Base-by-base conservation (phyloP, 2,329 filamentous ascomycete genomes). In the Colletotrichum shisoi region DNA sequence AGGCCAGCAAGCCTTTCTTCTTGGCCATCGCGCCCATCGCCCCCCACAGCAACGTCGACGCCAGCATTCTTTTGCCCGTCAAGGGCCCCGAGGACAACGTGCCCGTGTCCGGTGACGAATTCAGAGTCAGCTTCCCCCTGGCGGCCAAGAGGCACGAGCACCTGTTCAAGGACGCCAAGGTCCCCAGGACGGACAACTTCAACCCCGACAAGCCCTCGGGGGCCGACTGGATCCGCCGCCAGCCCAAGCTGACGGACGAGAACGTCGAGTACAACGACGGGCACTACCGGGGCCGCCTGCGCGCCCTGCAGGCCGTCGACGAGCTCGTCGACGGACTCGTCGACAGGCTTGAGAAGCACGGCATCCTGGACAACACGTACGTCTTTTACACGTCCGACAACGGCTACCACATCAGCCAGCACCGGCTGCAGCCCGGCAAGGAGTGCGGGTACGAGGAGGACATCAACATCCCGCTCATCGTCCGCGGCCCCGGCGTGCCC, bases 141-240 rank as follows among this genome's bases (percentile, higher is more conserved):
- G 69, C 74, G 0, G 83, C 87, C 0, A 78, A 84, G 57, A 79
- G 88, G 21, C 88, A 92, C 71, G 79, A 82, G 34, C 76, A 87
- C 71, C 79, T 91, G 0, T 92, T 92, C 72, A 71, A 80, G 7
- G 81, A 85, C 66, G 83, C 80, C 4, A 83, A 80, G 37, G 83
- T 91, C 0, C 89, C 90, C 0, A 79, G 89, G n/a, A 87, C 82
- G 0, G 77, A 81, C 0, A 85, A 89, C 71, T 92, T 92, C 78
- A 92, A 92, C 72, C 88, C 89, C 0, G 71, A 72, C 12, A 67
- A 69, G n/a, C 69, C 79, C 0, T 77, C 77, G 2, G 79, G 79
- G 2, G 82, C 78, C 4, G 79, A 77, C 42, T 85, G 83, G 82
- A 74, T 84, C 45, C 73, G 74, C 3, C 68, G 74, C 11, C 78